Conservation (phyloP, 2,329 filamentous ascomycete genomes). For the Anthostomella pinea region DNA sequence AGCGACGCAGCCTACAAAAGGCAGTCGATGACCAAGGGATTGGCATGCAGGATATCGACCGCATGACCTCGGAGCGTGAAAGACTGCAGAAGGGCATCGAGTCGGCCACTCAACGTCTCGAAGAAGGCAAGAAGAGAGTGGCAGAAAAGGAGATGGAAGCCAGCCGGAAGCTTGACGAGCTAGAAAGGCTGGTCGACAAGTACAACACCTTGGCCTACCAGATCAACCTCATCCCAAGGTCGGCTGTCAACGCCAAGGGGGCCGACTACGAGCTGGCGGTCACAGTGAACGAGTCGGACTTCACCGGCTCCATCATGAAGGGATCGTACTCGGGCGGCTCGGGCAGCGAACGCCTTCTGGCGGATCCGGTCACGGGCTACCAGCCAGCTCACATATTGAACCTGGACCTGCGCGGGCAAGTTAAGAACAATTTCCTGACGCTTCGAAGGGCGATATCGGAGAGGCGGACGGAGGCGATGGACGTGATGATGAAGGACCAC, state of each 20-base stretch:
- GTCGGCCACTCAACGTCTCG: conserved; percentile 68
- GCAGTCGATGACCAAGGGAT: conserved; percentile 91
- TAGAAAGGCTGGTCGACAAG: conserved; percentile 84
- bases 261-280: conserved; percentile 81
- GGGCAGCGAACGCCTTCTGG: conserved; percentile 73
- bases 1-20: conserved; percentile 75
- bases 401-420: conserved; percentile 77
- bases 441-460: conserved; percentile 92
- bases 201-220: conserved; percentile 96
- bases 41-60: conserved; percentile 97
- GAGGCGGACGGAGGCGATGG: conserved; percentile 74
- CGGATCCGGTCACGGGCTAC: conserved; percentile 81
- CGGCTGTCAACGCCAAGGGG: conserved; percentile 81
- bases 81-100: conserved; percentile 88
- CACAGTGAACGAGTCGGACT: conserved; percentile 78
- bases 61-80: conserved; percentile 95
- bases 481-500: conserved; percentile 91
- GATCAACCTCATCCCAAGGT: conserved; percentile 82
- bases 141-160: conserved; percentile 87
- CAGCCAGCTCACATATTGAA: conserved; percentile 86
- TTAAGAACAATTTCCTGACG: conserved; percentile 73
- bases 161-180: conserved; percentile 79
- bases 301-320: conserved; percentile 61
- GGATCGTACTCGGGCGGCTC: conserved; percentile 39
- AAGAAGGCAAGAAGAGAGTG: conserved; percentile 80